A percentile compares a stretch with the other conserved stretches of the same genome.
Conservation (phyloP, 495 filamentous ascomycete species). For the Xylaria scruposa region DNA sequence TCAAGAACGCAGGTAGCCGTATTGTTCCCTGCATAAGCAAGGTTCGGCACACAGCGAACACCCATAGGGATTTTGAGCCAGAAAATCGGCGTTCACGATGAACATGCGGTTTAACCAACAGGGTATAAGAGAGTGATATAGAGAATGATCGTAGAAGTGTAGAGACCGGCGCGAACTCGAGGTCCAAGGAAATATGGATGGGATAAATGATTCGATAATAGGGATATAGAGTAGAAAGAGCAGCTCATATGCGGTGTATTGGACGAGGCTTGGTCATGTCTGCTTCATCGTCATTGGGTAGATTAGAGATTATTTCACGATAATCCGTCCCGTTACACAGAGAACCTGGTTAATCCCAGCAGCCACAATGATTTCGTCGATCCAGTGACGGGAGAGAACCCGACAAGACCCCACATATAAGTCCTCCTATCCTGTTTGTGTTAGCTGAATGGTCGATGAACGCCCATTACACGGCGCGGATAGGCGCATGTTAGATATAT, state of each 20-base stretch:
- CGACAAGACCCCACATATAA: not conserved
- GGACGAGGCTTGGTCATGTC: not conserved
- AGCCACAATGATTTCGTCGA: not conserved
- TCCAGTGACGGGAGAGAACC: not conserved
- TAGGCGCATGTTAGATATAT: not conserved
- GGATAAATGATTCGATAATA: not conserved
- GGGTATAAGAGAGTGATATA: constrained; percentile 8
- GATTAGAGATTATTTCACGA: constrained; percentile 13
- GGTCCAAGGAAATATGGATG: not conserved
- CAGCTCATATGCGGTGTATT: not conserved
- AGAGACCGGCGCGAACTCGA: not conserved
- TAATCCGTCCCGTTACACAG: constrained; percentile 21
- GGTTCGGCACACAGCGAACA: not conserved
- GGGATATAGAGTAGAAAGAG: not conserved
- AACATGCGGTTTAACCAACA: not conserved
- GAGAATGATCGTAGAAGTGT: not conserved
- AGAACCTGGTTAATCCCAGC: constrained; percentile 12
- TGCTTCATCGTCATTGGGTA: not conserved
- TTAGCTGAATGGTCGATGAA: not conserved
- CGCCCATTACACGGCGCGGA: not conserved
- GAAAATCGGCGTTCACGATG: not conserved
- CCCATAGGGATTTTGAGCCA: not conserved
- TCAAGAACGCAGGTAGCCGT: constrained; percentile 26
- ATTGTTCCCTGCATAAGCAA: constrained; percentile 24
- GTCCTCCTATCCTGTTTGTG: constrained; percentile 1